These are phyloP conservation scores for Ceraceosorus guamensis DNA, from an alignment of 1,284 basidiomycete genomes.

Conservation along the genomic window DNA sequence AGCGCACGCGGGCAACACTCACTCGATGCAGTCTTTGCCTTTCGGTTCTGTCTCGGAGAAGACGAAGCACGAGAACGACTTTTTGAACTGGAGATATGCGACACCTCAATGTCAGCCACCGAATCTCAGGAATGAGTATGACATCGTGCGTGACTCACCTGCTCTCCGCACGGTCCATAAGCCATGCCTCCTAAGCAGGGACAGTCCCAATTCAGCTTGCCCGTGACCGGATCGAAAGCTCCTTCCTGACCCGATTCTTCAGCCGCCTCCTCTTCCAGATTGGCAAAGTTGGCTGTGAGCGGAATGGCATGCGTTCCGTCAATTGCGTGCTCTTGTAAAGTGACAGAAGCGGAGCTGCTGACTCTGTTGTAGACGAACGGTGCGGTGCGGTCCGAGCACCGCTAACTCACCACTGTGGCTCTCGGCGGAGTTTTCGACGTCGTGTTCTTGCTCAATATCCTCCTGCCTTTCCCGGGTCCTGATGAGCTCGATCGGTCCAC, in stretches of 20 bases:
- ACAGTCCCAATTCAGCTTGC: conserved; percentile 52
- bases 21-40: conserved; percentile 93
- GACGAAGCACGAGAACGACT: conserved; percentile 95
- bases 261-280: neutral
- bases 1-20: too few species aligned
- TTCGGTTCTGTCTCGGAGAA: conserved; percentile 92
- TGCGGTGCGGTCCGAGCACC: neutral
- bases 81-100: too few species aligned
- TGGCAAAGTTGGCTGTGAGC: neutral
- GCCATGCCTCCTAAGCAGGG: conserved; percentile 95
- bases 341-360: neutral
- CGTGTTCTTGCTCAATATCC: neutral
- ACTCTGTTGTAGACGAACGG: neutral
- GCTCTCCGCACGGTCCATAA: conserved; percentile 83
- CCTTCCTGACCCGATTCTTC: conserved; percentile 40
- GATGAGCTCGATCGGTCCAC: neutral
- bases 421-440: neutral
- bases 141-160: too few species aligned
- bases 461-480: neutral
- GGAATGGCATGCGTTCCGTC: neutral
- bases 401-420: neutral
- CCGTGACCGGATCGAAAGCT: conserved; percentile 79
- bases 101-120: too few species aligned
- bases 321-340: neutral
- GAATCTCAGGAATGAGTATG: too few species aligned